phyloP scores from a whole-genome alignment of 169 alveolate genomes.

The Plasmodium gaboni region DNA sequence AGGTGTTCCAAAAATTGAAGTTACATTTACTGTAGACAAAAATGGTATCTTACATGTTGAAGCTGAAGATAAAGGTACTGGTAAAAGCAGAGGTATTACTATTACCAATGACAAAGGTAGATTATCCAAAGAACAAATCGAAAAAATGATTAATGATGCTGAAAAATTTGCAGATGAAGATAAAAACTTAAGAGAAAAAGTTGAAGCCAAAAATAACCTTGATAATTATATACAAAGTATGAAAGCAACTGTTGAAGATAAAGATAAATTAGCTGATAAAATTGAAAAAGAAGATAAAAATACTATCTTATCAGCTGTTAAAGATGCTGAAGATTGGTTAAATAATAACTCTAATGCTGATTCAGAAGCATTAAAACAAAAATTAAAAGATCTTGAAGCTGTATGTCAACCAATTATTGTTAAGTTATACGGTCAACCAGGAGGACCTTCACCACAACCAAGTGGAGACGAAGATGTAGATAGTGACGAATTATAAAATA shows the following conservation, averaged over 20 bases:
- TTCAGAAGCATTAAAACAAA: slow-evolving; percentile 93
- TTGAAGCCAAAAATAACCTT: slow-evolving; percentile 95
- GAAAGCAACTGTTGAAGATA: slow-evolving; percentile 95
- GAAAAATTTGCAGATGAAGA: slow-evolving; percentile 97
- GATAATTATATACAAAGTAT: slow-evolving; percentile 94
- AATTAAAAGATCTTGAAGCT: slow-evolving; percentile 94
- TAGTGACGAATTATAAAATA: slow-evolving; percentile 82
- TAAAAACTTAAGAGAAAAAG: slow-evolving; percentile 92
- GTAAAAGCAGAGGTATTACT: slow-evolving; percentile 93
- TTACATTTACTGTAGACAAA: slow-evolving; percentile 97
- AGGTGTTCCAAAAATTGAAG: slow-evolving; percentile 97
- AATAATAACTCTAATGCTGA: slow-evolving; percentile 94
- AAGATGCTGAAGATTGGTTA: slow-evolving; percentile 95
- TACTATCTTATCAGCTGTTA: slow-evolving; percentile 90
- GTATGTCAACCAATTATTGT: slow-evolving; percentile 96
- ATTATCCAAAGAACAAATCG: slow-evolving; percentile 95
- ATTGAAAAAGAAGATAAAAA: slow-evolving; percentile 93
- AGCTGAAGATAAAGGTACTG: slow-evolving; percentile 97
- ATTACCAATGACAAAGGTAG: slow-evolving; percentile 98
- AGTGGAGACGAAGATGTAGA: slow-evolving; percentile 84
- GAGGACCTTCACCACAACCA: slow-evolving; percentile 86
- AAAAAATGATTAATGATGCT: slow-evolving; percentile 96
- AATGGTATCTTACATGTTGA: slow-evolving; percentile 97
- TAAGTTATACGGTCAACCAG: slow-evolving; percentile 93
- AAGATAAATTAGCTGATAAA: slow-evolving; percentile 94